Evolutionary conservation across 2,329 filamentous ascomycete genomes (phyloP).

Genomic region (Lizonia empirigonia): DNA sequence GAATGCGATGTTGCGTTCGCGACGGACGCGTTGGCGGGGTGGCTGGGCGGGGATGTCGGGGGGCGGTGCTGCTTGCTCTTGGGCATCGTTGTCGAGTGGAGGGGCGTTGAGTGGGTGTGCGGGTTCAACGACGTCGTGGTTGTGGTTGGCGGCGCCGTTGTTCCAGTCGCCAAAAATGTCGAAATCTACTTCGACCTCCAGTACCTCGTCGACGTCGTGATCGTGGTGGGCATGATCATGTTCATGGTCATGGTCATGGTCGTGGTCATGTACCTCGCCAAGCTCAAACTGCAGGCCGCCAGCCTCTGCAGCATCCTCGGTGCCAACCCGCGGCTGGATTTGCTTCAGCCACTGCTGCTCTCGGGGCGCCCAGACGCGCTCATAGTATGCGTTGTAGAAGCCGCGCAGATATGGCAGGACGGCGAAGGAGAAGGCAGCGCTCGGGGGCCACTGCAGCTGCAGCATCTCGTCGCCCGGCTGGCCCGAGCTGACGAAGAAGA

Average conservation of each 20-base stretch:
- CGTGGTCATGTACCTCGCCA: constrained; percentile 11
- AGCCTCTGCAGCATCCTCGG: constrained; percentile 24
- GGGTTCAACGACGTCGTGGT: constrained; percentile 24
- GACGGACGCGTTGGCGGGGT: constrained; percentile 40
- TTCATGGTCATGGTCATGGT: constrained; percentile 18
- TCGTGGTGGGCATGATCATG: constrained; percentile 24
- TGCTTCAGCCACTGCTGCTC: constrained; percentile 67
- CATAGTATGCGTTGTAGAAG: constrained; percentile 67
- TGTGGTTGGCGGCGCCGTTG: constrained; percentile 48
- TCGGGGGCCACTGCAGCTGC: constrained; percentile 69
- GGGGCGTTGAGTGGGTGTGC: constrained; percentile 43
- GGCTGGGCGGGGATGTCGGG: constrained; percentile 35
- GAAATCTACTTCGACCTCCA: constrained; percentile 51
- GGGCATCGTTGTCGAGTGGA: constrained; percentile 34
- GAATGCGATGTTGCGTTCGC: constrained; percentile 57
- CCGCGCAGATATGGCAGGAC: constrained; percentile 69
- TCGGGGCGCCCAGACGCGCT: constrained; percentile 61
- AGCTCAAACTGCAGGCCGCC: constrained; percentile 22
- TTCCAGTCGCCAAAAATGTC: constrained; percentile 55
- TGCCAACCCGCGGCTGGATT: constrained; percentile 62
- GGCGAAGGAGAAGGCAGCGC: constrained; percentile 68
- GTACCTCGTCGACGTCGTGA: constrained; percentile 54
- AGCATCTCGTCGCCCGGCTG: constrained; percentile 51
- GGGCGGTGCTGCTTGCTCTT: constrained; percentile 34
- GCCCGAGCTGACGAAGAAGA: constrained; percentile 63